These are phyloP conservation scores for Acanthamoeba culbertsoni DNA, from an alignment of 208 protist species.

Conservation along the genomic window DNA sequence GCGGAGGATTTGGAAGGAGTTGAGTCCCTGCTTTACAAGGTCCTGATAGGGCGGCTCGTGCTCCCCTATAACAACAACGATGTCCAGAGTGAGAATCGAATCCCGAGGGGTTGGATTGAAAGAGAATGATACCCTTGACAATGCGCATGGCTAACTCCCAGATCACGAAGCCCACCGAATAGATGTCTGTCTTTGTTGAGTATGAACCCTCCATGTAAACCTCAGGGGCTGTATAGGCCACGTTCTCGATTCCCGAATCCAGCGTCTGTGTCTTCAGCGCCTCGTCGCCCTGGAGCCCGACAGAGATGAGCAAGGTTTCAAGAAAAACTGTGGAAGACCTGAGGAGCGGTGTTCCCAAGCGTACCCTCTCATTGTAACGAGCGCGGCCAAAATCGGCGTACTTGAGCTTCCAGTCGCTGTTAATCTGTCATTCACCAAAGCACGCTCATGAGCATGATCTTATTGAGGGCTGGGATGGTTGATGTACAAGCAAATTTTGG, in stretches of 20 bases:
- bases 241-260: conserved; percentile 46
- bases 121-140: neutral
- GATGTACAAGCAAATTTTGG: conserved; percentile 13
- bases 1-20: conserved; percentile 51
- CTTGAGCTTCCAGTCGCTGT: conserved; percentile 25
- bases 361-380: conserved; percentile 20
- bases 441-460: no score
- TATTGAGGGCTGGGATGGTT: no score
- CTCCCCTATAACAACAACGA: neutral
- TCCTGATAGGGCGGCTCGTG: conserved; percentile 40
- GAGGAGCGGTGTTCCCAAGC: no score
- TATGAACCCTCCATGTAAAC: conserved; percentile 44
- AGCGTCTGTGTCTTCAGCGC: conserved; percentile 31
- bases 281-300: conserved; percentile 12
- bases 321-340: no score
- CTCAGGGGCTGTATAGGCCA: conserved; percentile 51
- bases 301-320: no score
- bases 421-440: neutral
- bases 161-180: conserved; percentile 7
- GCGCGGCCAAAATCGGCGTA: conserved; percentile 29
- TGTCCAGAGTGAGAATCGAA: neutral
- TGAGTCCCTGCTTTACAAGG: conserved; percentile 19
- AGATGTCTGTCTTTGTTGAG: conserved; percentile 18
- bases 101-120: neutral
- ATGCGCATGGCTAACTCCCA: conserved; percentile 33